phyloP scores from a whole-genome alignment of 495 filamentous ascomycete species.

The Cryomyces minteri region DNA sequence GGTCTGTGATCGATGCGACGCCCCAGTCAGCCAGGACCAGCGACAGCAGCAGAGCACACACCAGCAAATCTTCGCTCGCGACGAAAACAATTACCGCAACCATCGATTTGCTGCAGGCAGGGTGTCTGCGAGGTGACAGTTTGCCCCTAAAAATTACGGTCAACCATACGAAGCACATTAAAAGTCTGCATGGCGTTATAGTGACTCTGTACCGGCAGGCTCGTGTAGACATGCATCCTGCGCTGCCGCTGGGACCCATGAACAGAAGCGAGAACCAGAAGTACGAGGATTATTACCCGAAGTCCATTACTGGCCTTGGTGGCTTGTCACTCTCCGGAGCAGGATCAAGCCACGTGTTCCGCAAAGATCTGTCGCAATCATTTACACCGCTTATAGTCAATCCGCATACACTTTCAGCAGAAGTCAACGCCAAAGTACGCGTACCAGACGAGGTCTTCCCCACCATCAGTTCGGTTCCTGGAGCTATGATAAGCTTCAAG shows the following conservation, averaged over 20 bases:
- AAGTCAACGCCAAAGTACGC: constrained; percentile 61
- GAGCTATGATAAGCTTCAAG: constrained; percentile 81
- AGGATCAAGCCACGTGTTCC: constrained; percentile 69
- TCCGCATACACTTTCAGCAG: constrained; percentile 53
- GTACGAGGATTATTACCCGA: constrained; percentile 75
- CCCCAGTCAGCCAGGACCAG: constrained; percentile 18
- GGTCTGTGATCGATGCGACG: constrained; percentile 1
- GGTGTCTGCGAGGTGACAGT: constrained; percentile 71
- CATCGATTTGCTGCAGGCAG: constrained; percentile 64
- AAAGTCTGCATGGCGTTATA: constrained; percentile 81
- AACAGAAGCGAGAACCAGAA: constrained; percentile 43
- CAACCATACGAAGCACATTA: constrained; percentile 70
- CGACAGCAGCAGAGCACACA: constrained; percentile 18
- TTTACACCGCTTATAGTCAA: constrained; percentile 77
- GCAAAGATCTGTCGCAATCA: constrained; percentile 80
- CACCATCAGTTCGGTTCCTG: constrained; percentile 74
- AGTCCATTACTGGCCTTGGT: constrained; percentile 49
- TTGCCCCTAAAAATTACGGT: constrained; percentile 65
- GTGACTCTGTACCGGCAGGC: constrained; percentile 84
- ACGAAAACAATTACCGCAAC: constrained; percentile 68
- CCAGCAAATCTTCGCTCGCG: constrained; percentile 23
- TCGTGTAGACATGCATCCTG: constrained; percentile 74
- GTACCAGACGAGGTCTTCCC: constrained; percentile 86
- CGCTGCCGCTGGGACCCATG: constrained; percentile 39
- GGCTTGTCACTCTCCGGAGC: constrained; percentile 67